Base-by-base conservation (phyloP, 225 moss, liverwort and hornwort species). In the Sphagnum tenellum region DNA sequence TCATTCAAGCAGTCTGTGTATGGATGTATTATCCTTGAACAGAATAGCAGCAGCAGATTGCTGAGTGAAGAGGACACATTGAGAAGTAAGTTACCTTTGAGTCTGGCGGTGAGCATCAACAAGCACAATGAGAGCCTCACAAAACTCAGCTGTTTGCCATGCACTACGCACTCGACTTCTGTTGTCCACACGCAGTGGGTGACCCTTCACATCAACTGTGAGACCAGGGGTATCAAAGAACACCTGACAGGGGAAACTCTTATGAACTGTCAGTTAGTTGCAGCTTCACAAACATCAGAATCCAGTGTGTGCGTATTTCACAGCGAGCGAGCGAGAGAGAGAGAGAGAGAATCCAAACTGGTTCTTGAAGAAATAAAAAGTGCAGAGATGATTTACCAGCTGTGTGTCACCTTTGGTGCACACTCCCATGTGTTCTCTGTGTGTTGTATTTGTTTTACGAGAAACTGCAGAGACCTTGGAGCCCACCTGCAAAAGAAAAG, bases 141-240 rank as follows among this genome's bases (percentile, higher is more conserved):
- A 98, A 66, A 79, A 76, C 54, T 90, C 92, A 60, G 85, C 86
- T 51, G 77, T 87, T 51, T 98, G 88, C 96, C 96, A 98, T 50
- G 96, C 90, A 71, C 85, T 93, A 49, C 81, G 83, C 63, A 98
- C 96, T 73, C 90, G 81, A 60, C 82, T 85, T 63, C 79, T 83
- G 58, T 83, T 90, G 64, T 90, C 92, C 5, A 86, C 83, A 72
- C 98, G 79, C 68, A 98, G 76, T 48, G 98, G 98, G 74, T 86
- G 89, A 9, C 98, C 98, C 72, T 88, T 85, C 46, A 93, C 64
- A 69, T 92, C 93, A 11, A 98, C 86, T 66, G 85, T 88, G 62
- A 98, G 79, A 64, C 98, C 98, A 69, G 98, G 98, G 58, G 96
- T 96, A 62, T 98, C 98, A 76, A 88, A 90, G 72, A 90, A 90